Evolutionary conservation across 179 eudicot genomes (phyloP).

Genomic region (Beta lomatogona): DNA sequence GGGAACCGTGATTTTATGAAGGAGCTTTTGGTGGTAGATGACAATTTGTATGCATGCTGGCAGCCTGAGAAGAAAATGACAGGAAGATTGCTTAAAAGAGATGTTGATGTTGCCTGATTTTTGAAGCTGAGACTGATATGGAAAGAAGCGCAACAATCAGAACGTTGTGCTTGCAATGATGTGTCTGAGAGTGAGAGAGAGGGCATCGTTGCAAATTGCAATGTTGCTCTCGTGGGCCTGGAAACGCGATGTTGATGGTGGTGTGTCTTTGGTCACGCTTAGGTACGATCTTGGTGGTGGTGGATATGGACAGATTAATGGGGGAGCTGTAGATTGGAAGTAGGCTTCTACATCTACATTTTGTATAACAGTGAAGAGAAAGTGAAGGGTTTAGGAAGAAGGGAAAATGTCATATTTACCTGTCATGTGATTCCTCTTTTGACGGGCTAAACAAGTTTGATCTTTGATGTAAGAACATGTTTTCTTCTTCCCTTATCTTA

Average conservation of each 20-base stretch:
- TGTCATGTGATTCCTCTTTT: conserved; percentile 4
- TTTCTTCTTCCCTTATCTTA: not conserved
- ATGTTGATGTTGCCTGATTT: conserved; percentile 10
- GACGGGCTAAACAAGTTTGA: not conserved
- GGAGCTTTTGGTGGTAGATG: conserved; percentile 42
- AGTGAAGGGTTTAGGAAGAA: not conserved
- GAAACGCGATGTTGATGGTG: too few relatives aligned
- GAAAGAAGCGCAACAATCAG: not conserved
- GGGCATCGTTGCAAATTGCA: too few relatives aligned
- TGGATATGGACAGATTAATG: not conserved
- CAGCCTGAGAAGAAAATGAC: conserved; percentile 63
- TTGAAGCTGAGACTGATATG: not conserved
- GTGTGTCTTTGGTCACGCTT: too few relatives aligned
- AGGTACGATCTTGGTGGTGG: too few relatives aligned
- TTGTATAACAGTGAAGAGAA: not conserved
- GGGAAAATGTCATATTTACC: not conserved
- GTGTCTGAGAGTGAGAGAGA: too few relatives aligned
- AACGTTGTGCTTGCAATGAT: too few relatives aligned
- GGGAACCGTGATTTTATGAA: conserved; percentile 37
- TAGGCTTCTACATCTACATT: not conserved
- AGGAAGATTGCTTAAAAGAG: not conserved
- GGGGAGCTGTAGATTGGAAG: conserved; percentile 2
- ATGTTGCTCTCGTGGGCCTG: not conserved
- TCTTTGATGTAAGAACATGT: conserved; percentile 14
- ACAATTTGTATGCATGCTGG: conserved; percentile 48